These are phyloP conservation scores for Syzygium malaccense DNA, from an alignment of 441 rosid genomes.

Conservation along the genomic window DNA sequence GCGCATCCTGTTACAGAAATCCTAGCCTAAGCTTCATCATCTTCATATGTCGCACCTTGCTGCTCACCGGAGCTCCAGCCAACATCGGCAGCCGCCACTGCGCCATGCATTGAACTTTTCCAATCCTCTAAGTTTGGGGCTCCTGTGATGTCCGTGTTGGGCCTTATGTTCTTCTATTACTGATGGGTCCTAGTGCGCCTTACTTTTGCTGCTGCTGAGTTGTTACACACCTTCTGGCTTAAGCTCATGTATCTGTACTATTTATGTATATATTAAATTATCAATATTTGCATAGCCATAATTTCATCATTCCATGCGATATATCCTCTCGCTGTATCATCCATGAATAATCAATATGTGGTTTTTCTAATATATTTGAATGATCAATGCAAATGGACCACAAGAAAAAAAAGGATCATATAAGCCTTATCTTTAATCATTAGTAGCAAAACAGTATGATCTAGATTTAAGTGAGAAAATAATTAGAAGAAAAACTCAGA, in stretches of 20 bases:
- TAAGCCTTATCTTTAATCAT: background rate
- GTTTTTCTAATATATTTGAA: background rate
- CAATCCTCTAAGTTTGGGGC: background rate
- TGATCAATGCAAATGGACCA: background rate
- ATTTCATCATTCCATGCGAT: background rate
- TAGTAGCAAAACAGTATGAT: background rate
- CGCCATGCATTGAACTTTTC: background rate
- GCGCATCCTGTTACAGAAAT: background rate
- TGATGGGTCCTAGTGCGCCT: background rate
- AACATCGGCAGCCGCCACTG: background rate
- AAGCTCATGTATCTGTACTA: background rate
- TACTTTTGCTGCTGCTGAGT: background rate
- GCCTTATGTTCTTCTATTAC: background rate
- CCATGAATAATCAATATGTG: background rate
- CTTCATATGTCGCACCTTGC: background rate
- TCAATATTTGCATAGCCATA: background rate
- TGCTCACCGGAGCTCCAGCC: background rate
- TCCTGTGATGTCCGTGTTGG: background rate
- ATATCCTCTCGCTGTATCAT: background rate
- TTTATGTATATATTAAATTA: background rate
- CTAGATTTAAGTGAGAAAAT: background rate
- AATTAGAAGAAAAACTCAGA: background rate
- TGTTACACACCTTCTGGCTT: background rate
- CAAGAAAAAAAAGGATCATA: background rate
- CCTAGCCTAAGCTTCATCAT: background rate